phyloP scores from a whole-genome alignment of 1,139 yeast species.

The Yamadazyma buinensis region DNA sequence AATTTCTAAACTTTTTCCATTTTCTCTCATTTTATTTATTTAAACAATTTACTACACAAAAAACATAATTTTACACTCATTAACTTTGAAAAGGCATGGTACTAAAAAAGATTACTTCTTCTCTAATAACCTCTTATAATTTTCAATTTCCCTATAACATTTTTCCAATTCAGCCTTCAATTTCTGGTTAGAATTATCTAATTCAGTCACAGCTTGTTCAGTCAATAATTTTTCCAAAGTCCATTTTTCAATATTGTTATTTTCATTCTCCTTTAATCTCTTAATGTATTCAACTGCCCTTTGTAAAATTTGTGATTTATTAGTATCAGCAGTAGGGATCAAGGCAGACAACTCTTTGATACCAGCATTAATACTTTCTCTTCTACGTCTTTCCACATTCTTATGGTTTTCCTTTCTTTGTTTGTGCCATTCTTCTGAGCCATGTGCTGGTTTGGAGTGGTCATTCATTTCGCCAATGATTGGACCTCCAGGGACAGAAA shows the following conservation, averaged over 20 bases:
- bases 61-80: too few species aligned
- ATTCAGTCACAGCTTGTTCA: conserved; percentile 76
- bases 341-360: conserved; percentile 78
- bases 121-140: conserved; percentile 56
- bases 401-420: conserved; percentile 88
- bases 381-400: conserved; percentile 94
- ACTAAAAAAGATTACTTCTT: conserved; percentile 2
- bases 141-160: conserved; percentile 91
- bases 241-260: conserved; percentile 87
- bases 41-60: too few species aligned
- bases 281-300: conserved; percentile 88
- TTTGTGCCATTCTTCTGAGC: conserved; percentile 84
- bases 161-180: conserved; percentile 47
- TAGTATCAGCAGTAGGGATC: conserved; percentile 85
- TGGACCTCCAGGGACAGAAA: not conserved
- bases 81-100: too few species aligned
- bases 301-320: conserved; percentile 84
- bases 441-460: conserved; percentile 48
- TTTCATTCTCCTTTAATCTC: conserved; percentile 83
- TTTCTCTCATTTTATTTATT: too few species aligned
- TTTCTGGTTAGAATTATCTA: conserved; percentile 25
- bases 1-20: too few species aligned
- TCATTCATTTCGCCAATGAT: conserved; percentile 6
- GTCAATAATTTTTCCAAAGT: conserved; percentile 86
- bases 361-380: conserved; percentile 89